Evolutionary conservation across 768 basidiomycete genomes (phyloP), one percentile per base, ranked within the genome.

Genomic region (Sarcodon sp.): DNA sequence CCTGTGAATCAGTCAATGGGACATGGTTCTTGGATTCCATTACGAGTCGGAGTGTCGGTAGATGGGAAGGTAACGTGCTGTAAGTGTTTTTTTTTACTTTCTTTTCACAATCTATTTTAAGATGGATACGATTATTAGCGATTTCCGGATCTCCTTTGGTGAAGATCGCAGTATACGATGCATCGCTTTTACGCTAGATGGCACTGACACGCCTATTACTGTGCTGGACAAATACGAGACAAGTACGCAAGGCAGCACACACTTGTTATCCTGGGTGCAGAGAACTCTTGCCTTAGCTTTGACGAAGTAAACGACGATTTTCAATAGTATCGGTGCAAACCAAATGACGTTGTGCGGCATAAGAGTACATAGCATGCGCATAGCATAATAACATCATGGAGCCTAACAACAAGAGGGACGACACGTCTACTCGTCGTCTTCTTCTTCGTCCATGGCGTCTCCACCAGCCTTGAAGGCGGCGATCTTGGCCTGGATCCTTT

Each of bases 401-500:
- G 43, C 54, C 48, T 43, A 41, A 43, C 9, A 44, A 31, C 9
- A 44, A 31, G 32, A 32, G 35, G 44, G 32, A 33, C n/a, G 46
- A 52, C 12, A 49, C 46, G 34, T 67, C 69, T 79, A 83, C 68
- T 87, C 82, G 45, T 85, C 80, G 8, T 69, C 72, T 21, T 71
- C 77, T 13, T 64, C 80, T 46, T 59, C 71, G 15, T 48, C 66
- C 39, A 35, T 64, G 6, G 56, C 63, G 35, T 61, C 72, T 43
- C 71, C 79, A 56, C 76, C 75, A 41, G 78, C 75, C 66, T 88
- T 75, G 84, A 94, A 97, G 49, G 83, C 82, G 60, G 83, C 79
- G 67, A 97, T 97, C 74, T 88, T 97, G 57, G 68, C 74, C 54
- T 85, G 79, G 69, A 99, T 89, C 51, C 74, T 75, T 54, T 72